Percentiles rank a stretch among this genome's conserved stretches.
Evolutionary conservation across 1,284 basidiomycete genomes (phyloP).

Genomic region (Boletus calvinii): DNA sequence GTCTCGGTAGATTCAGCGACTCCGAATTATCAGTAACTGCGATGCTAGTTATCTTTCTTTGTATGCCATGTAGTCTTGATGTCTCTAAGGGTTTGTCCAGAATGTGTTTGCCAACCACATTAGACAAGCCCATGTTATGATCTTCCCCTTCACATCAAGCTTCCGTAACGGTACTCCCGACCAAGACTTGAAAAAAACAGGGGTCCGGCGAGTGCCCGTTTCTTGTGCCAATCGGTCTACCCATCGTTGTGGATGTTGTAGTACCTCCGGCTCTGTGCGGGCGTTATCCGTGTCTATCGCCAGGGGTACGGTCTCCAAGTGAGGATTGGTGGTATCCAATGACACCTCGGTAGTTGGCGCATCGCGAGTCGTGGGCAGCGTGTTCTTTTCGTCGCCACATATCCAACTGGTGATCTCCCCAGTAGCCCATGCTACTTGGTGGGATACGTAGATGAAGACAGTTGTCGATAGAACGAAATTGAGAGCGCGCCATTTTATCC

Average conservation of each 20-base stretch:
- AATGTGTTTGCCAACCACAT: conserved; percentile 61
- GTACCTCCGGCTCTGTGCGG: conserved; percentile 31
- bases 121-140: conserved; percentile 34
- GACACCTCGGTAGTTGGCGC: neutral
- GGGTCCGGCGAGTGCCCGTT: conserved; percentile 26
- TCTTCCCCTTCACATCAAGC: conserved; percentile 34
- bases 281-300: neutral
- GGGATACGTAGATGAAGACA: conserved; percentile 77
- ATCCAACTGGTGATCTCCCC: conserved; percentile 71
- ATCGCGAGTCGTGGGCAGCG: conserved; percentile 34
- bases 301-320: conserved; percentile 15
- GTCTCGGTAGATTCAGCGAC: conserved; percentile 11
- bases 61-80: conserved; percentile 2
- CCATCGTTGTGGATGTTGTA: conserved; percentile 48
- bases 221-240: conserved; percentile 53
- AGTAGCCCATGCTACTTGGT: conserved; percentile 75
- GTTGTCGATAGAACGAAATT: conserved; percentile 77
- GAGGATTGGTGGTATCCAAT: neutral
- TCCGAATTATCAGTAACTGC: neutral
- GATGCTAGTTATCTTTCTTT: neutral
- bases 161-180: conserved; percentile 31
- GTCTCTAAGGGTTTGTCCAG: conserved; percentile 44
- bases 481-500: conserved; percentile 65
- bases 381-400: conserved; percentile 43
- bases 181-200: conserved; percentile 32